These are phyloP conservation scores for Neonothopanus nambi DNA, from an alignment of 1,284 basidiomycete genomes.

Conservation along the genomic window DNA sequence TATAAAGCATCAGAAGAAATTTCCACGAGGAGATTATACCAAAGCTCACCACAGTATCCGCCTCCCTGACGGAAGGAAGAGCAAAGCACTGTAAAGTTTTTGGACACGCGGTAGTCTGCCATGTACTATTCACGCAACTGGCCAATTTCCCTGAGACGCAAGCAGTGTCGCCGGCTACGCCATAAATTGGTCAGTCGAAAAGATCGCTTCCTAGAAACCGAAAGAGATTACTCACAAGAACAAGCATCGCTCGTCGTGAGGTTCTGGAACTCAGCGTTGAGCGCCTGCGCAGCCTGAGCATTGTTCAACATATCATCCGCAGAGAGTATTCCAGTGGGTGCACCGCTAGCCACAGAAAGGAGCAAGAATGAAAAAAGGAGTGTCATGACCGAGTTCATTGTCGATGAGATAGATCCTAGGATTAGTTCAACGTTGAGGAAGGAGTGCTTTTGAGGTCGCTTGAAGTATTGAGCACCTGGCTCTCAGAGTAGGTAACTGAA, in stretches of 20 bases:
- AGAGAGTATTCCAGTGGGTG: constrained; percentile 34
- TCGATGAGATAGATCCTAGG: too few relatives aligned
- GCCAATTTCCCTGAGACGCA: constrained; percentile 43
- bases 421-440: too few relatives aligned
- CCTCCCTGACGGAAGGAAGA: constrained; percentile 36
- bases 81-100: constrained; percentile 45
- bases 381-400: too few relatives aligned
- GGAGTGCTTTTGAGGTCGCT: too few relatives aligned
- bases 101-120: constrained; percentile 39
- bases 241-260: constrained; percentile 43
- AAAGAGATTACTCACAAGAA: constrained; percentile 30
- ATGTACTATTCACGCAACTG: constrained; percentile 40
- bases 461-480: too few relatives aligned
- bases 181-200: too few relatives aligned
- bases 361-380: constrained; percentile 13
- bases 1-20: too few relatives aligned
- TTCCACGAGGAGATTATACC: too few relatives aligned
- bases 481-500: too few relatives aligned
- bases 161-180: constrained; percentile 41
- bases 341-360: constrained; percentile 28
- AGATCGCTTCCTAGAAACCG: too few relatives aligned
- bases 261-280: constrained; percentile 45
- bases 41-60: too few relatives aligned
- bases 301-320: constrained; percentile 42
- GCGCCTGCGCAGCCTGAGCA: constrained; percentile 46